These are phyloP conservation scores for Emmonsiellopsis sp. DNA, from an alignment of 2,329 filamentous ascomycete species.

Conservation along the genomic window DNA sequence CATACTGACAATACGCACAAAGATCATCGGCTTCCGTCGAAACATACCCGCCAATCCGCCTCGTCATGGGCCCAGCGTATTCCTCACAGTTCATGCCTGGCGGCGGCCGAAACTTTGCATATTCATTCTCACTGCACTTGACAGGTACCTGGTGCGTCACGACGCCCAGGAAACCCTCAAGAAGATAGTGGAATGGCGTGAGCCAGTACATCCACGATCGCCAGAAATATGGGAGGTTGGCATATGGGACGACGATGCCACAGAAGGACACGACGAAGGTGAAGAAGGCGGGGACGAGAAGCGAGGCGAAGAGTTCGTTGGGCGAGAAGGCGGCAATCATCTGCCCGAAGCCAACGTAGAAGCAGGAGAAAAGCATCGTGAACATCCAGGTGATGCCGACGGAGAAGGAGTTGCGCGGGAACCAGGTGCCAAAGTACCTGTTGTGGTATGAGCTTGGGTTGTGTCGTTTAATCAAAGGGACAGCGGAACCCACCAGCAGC, in stretches of 20 bases:
- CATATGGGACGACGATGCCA: constrained; percentile 63
- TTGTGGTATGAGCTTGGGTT: constrained; percentile 18
- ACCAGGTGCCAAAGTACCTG: constrained; percentile 47
- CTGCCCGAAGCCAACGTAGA: constrained; percentile 57
- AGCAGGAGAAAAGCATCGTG: constrained; percentile 58
- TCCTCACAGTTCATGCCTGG: constrained; percentile 50
- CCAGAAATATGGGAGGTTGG: constrained; percentile 58
- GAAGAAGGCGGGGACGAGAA: constrained; percentile 62
- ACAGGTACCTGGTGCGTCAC: constrained; percentile 49
- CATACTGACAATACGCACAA: constrained; percentile 58
- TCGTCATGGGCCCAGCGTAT: constrained; percentile 49
- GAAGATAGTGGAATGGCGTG: constrained; percentile 58
- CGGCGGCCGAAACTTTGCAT: constrained; percentile 53
- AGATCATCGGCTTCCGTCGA: constrained; percentile 44
- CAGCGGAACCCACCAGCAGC: constrained; percentile 46
- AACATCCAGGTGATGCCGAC: constrained; percentile 56
- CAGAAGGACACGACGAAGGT: constrained; percentile 64
- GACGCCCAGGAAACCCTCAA: constrained; percentile 53
- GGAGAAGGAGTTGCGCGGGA: constrained; percentile 47
- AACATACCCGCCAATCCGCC: constrained; percentile 53
- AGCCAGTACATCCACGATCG: constrained; percentile 57
- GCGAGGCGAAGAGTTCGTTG: constrained; percentile 57
- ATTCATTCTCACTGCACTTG: constrained; percentile 47
- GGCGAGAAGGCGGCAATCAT: constrained; percentile 58
- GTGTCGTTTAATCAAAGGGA: constrained; percentile 1